phyloP scores from a whole-genome alignment of 495 filamentous ascomycete genomes.

The Darksidea phi region DNA sequence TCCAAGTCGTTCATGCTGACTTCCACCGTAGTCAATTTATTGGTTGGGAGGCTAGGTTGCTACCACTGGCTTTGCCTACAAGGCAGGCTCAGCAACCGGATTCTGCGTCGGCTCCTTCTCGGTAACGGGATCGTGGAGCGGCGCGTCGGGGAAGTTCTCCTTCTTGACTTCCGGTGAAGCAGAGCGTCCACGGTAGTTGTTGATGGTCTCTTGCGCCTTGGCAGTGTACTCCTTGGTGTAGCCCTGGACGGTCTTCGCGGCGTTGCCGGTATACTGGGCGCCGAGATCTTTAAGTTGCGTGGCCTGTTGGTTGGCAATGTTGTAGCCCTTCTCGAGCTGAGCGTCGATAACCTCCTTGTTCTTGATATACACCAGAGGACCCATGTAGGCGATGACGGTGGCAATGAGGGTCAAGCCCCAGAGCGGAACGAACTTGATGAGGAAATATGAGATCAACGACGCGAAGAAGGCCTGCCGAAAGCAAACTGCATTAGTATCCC shows the following conservation, averaged over 20 bases:
- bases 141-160: constrained; percentile 62
- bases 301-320: constrained; percentile 78
- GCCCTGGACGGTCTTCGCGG: constrained; percentile 29
- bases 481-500: constrained; percentile 25
- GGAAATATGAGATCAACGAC: constrained; percentile 84
- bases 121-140: constrained; percentile 53
- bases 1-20: too few relatives aligned
- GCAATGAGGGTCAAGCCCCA: constrained; percentile 85
- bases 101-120: constrained; percentile 30
- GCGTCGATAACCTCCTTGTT: constrained; percentile 93
- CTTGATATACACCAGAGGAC: constrained; percentile 83
- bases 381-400: constrained; percentile 74
- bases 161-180: constrained; percentile 47
- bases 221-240: constrained; percentile 34
- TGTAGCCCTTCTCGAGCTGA: constrained; percentile 67
- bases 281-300: constrained; percentile 76
- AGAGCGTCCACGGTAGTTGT: constrained; percentile 27
- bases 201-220: constrained; percentile 33
- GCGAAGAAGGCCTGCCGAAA: constrained; percentile 68
- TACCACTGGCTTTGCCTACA: neutral
- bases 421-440: constrained; percentile 89
- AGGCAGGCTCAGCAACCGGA: constrained; percentile 27
- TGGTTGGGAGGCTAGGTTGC: neutral
- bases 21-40: too few relatives aligned
- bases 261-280: constrained; percentile 67